A percentile compares a stretch with the other conserved stretches of the same genome.
These are phyloP conservation scores for Copromyces sp. DNA, from an alignment of 495 filamentous ascomycete genomes.

Conservation along the genomic window DNA sequence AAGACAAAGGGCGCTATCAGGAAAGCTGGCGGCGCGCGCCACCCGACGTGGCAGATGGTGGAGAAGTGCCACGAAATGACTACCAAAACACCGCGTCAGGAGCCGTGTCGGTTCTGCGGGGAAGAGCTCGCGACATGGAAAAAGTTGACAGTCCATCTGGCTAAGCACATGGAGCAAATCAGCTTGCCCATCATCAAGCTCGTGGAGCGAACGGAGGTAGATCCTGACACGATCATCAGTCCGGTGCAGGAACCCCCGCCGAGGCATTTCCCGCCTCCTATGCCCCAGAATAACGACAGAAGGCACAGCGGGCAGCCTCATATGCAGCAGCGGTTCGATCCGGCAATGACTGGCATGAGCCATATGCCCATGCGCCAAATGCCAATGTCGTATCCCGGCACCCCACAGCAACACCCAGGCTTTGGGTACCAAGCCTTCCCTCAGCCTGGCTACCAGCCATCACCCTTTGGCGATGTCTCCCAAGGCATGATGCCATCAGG, in stretches of 20 bases:
- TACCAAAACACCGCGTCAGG: slow-evolving; percentile 52
- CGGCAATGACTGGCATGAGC: slow-evolving; percentile 1
- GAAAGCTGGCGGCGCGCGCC: slow-evolving; percentile 38
- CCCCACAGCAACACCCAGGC: not conserved
- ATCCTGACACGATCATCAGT: slow-evolving; percentile 52
- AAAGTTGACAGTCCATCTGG: slow-evolving; percentile 86
- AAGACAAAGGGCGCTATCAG: slow-evolving; percentile 49
- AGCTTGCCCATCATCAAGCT: slow-evolving; percentile 75
- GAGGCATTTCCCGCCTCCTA: slow-evolving; percentile 24
- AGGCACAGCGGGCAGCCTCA: slow-evolving; percentile 13
- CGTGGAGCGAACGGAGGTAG: slow-evolving; percentile 48
- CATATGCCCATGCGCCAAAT: slow-evolving; percentile 5
- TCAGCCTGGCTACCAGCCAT: not conserved
- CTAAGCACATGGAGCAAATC: slow-evolving; percentile 95
- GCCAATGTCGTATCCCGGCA: slow-evolving; percentile 10
- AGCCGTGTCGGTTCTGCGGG: slow-evolving; percentile 86
- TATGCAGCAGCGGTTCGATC: slow-evolving; percentile 1
- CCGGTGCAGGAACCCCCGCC: slow-evolving; percentile 47
- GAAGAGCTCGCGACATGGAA: slow-evolving; percentile 80
- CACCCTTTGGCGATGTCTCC: slow-evolving; percentile 3
- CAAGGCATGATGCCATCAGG: slow-evolving; percentile 10
- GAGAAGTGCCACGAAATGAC: slow-evolving; percentile 72
- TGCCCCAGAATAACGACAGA: slow-evolving; percentile 19
- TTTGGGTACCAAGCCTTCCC: slow-evolving; percentile 1
- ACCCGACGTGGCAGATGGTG: slow-evolving; percentile 65